Percentiles rank a stretch among this genome's conserved stretches.
Evolutionary conservation across 208 protist species (phyloP).

Genomic region (Crithidia sp.): DNA sequence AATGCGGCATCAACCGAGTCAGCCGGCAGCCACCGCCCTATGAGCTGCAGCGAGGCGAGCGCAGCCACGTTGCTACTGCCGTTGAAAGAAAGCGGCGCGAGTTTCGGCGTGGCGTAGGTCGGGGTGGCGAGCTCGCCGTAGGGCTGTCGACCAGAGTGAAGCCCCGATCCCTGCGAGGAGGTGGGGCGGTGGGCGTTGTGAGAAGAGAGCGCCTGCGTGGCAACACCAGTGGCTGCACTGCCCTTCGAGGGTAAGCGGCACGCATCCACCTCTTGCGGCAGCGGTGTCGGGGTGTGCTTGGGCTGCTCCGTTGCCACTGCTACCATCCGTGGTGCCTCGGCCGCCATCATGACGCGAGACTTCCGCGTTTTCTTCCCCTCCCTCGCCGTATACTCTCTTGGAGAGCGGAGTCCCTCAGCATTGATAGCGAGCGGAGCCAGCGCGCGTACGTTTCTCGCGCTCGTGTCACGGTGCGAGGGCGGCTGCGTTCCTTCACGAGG

Average conservation of each 20-base stretch:
- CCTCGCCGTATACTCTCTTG: not conserved
- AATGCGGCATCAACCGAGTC: conserved; percentile 57
- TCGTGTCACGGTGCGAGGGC: conserved; percentile 9
- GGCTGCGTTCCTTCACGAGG: conserved; percentile 8
- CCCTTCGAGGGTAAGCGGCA: not conserved
- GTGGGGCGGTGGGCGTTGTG: not conserved
- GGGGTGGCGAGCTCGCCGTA: not conserved
- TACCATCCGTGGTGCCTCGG: not conserved
- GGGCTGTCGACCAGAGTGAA: not conserved
- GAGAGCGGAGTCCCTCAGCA: not conserved
- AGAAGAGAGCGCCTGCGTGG: not conserved
- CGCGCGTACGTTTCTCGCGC: not conserved
- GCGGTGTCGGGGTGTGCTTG: not conserved
- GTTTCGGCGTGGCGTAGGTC: conserved; percentile 2
- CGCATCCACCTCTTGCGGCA: not conserved
- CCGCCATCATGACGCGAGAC: not conserved
- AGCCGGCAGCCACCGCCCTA: conserved; percentile 45
- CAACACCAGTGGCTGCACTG: not conserved
- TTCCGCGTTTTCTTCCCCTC: conserved; percentile 1
- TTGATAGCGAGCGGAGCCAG: not conserved
- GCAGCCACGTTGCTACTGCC: not conserved
- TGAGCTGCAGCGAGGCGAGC: conserved; percentile 31
- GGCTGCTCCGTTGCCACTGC: not conserved
- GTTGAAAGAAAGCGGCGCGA: not conserved
- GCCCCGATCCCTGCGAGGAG: not conserved